Evolutionary conservation across 108 stramenopile species (phyloP).

Genomic region (Fistulifera pelliculosa): DNA sequence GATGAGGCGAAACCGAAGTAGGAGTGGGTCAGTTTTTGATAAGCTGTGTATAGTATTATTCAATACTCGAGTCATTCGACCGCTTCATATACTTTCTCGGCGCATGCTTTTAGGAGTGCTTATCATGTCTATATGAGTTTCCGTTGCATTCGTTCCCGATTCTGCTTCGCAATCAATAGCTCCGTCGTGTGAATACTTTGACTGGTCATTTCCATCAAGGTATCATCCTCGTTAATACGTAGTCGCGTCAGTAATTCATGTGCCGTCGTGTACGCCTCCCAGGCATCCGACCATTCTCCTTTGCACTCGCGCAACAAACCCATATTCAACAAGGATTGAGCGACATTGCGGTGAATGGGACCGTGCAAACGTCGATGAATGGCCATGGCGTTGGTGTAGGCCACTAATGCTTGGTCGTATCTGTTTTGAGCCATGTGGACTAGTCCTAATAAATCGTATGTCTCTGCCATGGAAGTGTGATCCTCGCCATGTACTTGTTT

Average conservation of each 20-base stretch:
- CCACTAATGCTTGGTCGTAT: slow-evolving; percentile 16
- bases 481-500: slow-evolving; percentile 14
- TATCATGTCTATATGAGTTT: neutral
- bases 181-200: slow-evolving; percentile 5
- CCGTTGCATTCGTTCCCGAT: neutral
- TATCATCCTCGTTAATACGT: slow-evolving; percentile 2
- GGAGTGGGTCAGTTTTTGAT: too few relatives aligned
- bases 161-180: neutral
- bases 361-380: slow-evolving; percentile 15
- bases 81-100: too few relatives aligned
- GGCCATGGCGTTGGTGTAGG: slow-evolving; percentile 19
- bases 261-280: slow-evolving; percentile 16
- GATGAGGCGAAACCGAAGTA: slow-evolving; percentile 2
- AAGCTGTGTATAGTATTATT: too few relatives aligned
- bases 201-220: neutral
- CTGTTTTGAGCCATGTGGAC: slow-evolving; percentile 11
- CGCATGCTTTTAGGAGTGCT: too few relatives aligned
- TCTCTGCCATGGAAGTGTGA: slow-evolving; percentile 15
- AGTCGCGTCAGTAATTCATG: slow-evolving; percentile 9
- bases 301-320: slow-evolving; percentile 26
- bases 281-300: slow-evolving; percentile 20
- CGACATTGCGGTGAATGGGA: slow-evolving; percentile 22
- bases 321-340: slow-evolving; percentile 22
- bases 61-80: too few relatives aligned
- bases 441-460: slow-evolving; percentile 26